phyloP scores from a whole-genome alignment of 2,329 filamentous ascomycete species.

The Aureobasidium sp. region DNA sequence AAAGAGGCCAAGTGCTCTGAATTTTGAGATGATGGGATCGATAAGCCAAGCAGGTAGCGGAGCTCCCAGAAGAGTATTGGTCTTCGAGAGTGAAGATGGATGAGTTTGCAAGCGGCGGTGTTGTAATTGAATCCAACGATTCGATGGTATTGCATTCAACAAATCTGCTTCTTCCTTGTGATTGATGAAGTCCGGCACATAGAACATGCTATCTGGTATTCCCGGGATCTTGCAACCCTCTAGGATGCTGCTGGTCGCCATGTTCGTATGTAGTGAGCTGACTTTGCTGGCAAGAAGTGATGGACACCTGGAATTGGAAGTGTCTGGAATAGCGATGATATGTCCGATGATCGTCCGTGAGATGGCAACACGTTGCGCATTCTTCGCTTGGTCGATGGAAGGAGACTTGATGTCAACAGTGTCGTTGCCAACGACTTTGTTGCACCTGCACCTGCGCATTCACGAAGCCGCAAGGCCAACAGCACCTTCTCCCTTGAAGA shows the following conservation, averaged over 20 bases:
- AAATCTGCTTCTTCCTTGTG: constrained; percentile 64
- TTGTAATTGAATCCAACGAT: constrained; percentile 77
- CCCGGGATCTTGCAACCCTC: constrained; percentile 35
- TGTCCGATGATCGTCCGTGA: not conserved
- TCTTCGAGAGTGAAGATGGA: constrained; percentile 72
- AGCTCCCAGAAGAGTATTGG: constrained; percentile 65
- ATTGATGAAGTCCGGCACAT: constrained; percentile 79
- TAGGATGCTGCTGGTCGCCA: not conserved
- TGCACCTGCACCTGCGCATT: too few species aligned
- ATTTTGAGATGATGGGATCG: constrained; percentile 58
- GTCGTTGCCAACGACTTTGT: not conserved
- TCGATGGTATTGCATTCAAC: constrained; percentile 44
- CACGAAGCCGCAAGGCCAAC: not conserved
- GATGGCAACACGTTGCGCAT: not conserved
- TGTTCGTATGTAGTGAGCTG: not conserved
- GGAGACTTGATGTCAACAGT: not conserved
- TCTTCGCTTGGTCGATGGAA: not conserved
- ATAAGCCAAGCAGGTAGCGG: constrained; percentile 70
- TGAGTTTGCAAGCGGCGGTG: constrained; percentile 86
- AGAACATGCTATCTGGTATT: constrained; percentile 65
- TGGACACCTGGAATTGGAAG: not conserved
- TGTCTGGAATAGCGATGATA: not conserved
- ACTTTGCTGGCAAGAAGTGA: not conserved
- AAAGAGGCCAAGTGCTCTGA: constrained; percentile 45
- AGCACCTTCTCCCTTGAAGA: not conserved